Base-by-base conservation (phyloP, 805 yeast genomes). In the Metschnikowia proteae region DNA sequence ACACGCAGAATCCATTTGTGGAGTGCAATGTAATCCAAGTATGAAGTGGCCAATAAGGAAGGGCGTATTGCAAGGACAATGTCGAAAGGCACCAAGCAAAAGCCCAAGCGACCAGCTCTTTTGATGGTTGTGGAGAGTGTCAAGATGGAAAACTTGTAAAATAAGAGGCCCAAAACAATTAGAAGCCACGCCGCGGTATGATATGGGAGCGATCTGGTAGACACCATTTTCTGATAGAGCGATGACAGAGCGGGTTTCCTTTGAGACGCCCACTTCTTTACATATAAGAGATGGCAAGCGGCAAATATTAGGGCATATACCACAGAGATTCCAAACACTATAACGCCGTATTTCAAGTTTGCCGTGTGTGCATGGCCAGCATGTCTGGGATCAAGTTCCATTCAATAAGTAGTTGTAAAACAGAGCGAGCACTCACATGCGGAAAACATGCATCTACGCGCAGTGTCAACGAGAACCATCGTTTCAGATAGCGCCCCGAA, bases 1-100 rank as follows among this genome's bases (percentile, higher is more conserved):
- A 82, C 34, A 50, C 92, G 68, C 3, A 90, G 82, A 1, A 84
- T 54, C 91, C 92, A 85, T 57, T 84, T 84, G 60, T 86, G 95
- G 6, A 86, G 56, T 17, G 71, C 71, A 9, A 86, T 58, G 10
- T 79, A 65, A 45, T 78, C 80, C 50, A 83, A 61, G 57, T 86
- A 86, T 45, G 63, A 76, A 25, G 59, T 51, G 3, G 72, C 73
- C 46, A 75, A 59, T 34, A 76, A 75, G n/a, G 75, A 66, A 2
- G 89, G 88, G 47, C 84, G 70, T 10, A 84, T 56, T 2, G 79
- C 80, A 13, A 85, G 58, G 34, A 79, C 71, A 3, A 84, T 65
- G 54, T 80, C 80, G 31, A 86, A 63, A 0, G 89, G 84, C 2
- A 82, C 62, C 40, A 86, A 63, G 1, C 76, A 75, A 57, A 80